These are phyloP conservation scores for Yarrowia keelungensis DNA, from an alignment of 805 yeast genomes.

Conservation along the genomic window DNA sequence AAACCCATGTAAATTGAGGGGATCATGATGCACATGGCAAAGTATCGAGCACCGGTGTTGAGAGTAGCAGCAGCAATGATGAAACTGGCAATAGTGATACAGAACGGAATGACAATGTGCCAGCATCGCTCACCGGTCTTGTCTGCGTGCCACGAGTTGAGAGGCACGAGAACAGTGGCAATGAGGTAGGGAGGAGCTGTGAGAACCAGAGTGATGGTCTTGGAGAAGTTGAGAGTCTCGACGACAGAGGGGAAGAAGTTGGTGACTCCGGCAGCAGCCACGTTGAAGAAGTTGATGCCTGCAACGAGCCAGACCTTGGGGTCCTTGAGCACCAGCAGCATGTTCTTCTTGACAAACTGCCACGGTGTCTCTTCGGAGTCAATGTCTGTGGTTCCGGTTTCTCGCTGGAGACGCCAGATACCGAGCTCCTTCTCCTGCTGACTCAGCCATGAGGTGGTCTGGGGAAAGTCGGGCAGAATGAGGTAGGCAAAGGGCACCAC, in stretches of 20 bases:
- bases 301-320: conserved; percentile 43
- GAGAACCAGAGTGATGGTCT: conserved; percentile 60
- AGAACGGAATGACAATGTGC: conserved; percentile 57
- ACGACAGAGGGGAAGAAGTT: conserved; percentile 70
- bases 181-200: conserved; percentile 66
- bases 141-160: conserved; percentile 65
- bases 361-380: conserved; percentile 10
- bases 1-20: conserved; percentile 63
- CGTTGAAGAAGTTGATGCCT: conserved; percentile 51
- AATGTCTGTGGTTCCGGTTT: conserved; percentile 36
- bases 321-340: conserved; percentile 43
- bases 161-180: conserved; percentile 59
- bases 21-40: conserved; percentile 63
- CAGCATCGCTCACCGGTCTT: conserved; percentile 61
- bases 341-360: conserved; percentile 29
- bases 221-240: conserved; percentile 59
- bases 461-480: conserved; percentile 62
- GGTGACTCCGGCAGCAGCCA: conserved; percentile 67
- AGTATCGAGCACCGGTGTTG: conserved; percentile 63
- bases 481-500: conserved; percentile 56
- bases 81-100: conserved; percentile 50
- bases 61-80: conserved; percentile 50
- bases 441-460: conserved; percentile 49
- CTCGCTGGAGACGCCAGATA: conserved; percentile 42
- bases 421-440: conserved; percentile 43